Evolutionary conservation across 306 rosid genomes (phyloP), one percentile per base, ranked within the genome.

Genomic region (Vachellia pachyceras): DNA sequence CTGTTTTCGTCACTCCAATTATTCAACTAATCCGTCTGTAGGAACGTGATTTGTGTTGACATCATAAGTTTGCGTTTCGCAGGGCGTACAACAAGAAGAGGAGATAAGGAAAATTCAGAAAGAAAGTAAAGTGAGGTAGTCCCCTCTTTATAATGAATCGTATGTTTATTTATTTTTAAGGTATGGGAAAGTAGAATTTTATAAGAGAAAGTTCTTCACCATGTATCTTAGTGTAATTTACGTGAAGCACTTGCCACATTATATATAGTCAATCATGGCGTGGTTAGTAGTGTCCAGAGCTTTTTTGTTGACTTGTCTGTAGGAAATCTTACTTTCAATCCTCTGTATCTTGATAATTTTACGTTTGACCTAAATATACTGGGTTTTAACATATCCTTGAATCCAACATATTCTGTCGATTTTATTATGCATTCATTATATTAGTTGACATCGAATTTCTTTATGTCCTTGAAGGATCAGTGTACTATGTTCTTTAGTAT

Each of bases 111-210:
- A 88, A 82, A 64, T 88, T 75, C 95, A 88, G 85, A 87, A 50
- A 49, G 99, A 91, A 85, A 90, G 80, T 35, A 89, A 84, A 49
- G 84, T 90, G 15, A 91, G 99, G 99, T 95, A 83, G 37, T 46
- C 52, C 73, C 25, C 60, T 36, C 5, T 73, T 25, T 12, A 10
- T 44, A 13, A 47, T 17, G 35, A 29, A 80, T 17, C 22, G 4
- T 8, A 6, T 73, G 61, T 42, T 75, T 55, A 9, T 12, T 57
- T 57, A 18, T 15, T 73, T 72, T 20, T 6, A 17, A 35, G 39
- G 6, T 73, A 40, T 69, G 9, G 57, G 57, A 39, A 33, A 44
- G 54, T 65, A n/a, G 23, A 71, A 36, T 29, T 33, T 11, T 22
- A 73, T 37, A 1, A 76, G 18, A 46, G 29, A 5, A 18, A 11